Evolutionary conservation across 2,329 filamentous ascomycete genomes (phyloP), one percentile per base, ranked within the genome.

Genomic region (Rhexocercosporidium sp.): DNA sequence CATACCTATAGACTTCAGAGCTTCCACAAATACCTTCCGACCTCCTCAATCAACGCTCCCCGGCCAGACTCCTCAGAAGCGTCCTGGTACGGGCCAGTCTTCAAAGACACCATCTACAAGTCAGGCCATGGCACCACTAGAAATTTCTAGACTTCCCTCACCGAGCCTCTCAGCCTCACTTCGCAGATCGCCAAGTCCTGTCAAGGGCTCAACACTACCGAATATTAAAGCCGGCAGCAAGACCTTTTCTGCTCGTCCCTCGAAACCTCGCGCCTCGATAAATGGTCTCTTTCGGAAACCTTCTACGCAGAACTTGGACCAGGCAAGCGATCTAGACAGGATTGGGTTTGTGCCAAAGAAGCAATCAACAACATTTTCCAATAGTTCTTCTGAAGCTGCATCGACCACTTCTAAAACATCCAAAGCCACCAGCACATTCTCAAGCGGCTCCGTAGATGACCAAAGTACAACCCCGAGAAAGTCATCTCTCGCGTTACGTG

Each of bases 401-500:
- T 73, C 71, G 37, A 67, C 65, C 18, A 69, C 69, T n/a, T 71
- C 72, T 5, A 71, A 64, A 34, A 46, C 69, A n/a, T 71, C 71
- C 5, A 72, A 65, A 34, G 51, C 70, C 22, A 71, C 72, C 3
- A 68, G 59, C 46, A 65, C 63, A 22, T 69, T 70, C 20, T 63
- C 70, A 18, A 39, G 61, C 6, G 70, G 65, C 51, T 69, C 74
- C 41, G 71, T 53, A n/a, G 75, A 73, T 25, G 79, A 81, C 66
- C 75, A 78, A 16, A 79, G 79, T 53, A 77, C 79, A 41, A 85
- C 82, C 66, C 78, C 78, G 0, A 79, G 82, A 6, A 96, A 92
- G 73, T 94, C 94, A 0, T 97, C 95, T 0, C 83, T 86, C 18
- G 90, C 94, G 0, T 81, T 99, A 16, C 88, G 96, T 39, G 93